Evolutionary conservation across 208 protist genomes (phyloP).

Genomic region (Acanthamoeba castellanii): DNA sequence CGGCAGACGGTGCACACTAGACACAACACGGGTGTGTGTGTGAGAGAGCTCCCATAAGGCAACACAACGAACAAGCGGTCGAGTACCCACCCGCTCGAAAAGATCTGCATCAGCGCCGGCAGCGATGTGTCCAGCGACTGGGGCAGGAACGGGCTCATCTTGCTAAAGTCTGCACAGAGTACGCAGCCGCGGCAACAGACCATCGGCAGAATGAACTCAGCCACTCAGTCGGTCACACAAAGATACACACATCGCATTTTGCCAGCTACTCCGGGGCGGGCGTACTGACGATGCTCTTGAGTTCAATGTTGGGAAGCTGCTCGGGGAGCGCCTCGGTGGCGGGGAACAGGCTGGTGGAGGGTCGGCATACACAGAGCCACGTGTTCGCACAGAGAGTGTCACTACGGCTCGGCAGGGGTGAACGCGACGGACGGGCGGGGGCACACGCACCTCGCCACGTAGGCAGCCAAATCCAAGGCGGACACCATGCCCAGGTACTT

Average conservation of each 20-base stretch:
- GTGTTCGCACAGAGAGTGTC: too few relatives aligned
- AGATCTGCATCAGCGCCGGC: slow-evolving; percentile 27
- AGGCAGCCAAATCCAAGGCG: slow-evolving; percentile 52
- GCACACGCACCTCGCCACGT: slow-evolving; percentile 22
- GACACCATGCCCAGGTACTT: slow-evolving; percentile 59
- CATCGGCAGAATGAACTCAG: too few relatives aligned
- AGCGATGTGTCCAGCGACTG: slow-evolving; percentile 32
- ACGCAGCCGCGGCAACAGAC: background rate
- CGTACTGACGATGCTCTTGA: slow-evolving; percentile 63
- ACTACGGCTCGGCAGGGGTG: too few relatives aligned
- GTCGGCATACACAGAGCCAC: background rate
- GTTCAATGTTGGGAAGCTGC: slow-evolving; percentile 54
- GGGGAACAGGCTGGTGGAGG: slow-evolving; percentile 48
- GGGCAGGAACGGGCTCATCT: slow-evolving; percentile 54
- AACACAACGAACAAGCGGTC: background rate
- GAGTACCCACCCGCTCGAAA: background rate
- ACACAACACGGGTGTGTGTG: background rate
- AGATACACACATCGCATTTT: background rate
- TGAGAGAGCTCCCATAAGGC: background rate
- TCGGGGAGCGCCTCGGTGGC: background rate
- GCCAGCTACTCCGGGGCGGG: too few relatives aligned
- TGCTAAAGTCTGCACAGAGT: slow-evolving; percentile 53
- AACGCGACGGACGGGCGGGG: too few relatives aligned
- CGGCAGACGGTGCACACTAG: slow-evolving; percentile 27
- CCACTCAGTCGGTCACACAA: background rate